Base-by-base conservation (phyloP, 345 rosid genomes). In the Syzygium oleosum region DNA sequence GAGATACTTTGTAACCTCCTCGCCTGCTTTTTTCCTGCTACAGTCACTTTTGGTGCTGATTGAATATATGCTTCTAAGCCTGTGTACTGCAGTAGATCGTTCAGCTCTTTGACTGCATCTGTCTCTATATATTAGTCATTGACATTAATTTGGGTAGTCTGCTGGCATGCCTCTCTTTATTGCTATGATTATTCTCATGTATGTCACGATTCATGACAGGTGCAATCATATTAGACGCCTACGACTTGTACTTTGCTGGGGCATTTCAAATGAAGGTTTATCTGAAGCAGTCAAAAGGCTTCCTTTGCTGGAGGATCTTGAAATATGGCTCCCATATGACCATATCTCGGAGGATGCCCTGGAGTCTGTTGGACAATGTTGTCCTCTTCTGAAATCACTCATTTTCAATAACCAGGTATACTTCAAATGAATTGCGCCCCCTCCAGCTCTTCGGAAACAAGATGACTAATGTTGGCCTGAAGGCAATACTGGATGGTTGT, bases 161-260 rank as follows among this genome's bases (percentile, higher is more conserved):
- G 23, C 84, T 52, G 54, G 84, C 25, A 83, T 41, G 85, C 90
- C 83, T 68, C 38, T 83, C 78, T 56, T 54, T 51, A 51, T 51
- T 10, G 52, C 52, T 52, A 15, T 52, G 54, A 25, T 12, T 54
- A 8, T 87, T 34, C 21, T 77, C 34, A 27, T 25, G 31, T 31
- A 65, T n/a, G 5, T 65, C 21, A 12, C 31, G 5, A 78, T 52
- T 52, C 54, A 52, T 52, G n/a, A 22, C 92, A 95, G 98, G 55
- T 89, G 97, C 56, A 87, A 88, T 83, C 85, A 68, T 83, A 93
- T 95, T 59, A 93, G 88, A 87, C 88, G 90, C 68, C 94, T 93
- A 85, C 87, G 90, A 51, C 90, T 96, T 51, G 89, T 86, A 23
- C 68, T 27, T 13, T 93, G 94, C 89, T 14, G 87, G 88, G 7